phyloP scores from a whole-genome alignment of 768 basidiomycete genomes.

The Tricholoma bakamatsutake region DNA sequence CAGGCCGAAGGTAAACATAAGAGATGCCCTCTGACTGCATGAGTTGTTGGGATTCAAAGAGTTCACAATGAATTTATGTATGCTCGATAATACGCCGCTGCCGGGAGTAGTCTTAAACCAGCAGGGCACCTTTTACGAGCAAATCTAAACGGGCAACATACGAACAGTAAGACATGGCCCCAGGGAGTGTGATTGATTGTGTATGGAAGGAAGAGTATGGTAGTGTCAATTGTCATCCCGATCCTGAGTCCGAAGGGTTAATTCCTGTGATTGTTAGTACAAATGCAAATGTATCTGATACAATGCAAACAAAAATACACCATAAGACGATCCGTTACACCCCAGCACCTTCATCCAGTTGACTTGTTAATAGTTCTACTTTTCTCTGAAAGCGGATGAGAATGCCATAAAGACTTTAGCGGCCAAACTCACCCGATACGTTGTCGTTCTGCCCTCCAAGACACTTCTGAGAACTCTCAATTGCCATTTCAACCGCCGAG shows the following conservation, averaged over 20 bases:
- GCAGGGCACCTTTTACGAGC: slow-evolving; percentile 79
- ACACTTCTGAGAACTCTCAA: slow-evolving; percentile 54
- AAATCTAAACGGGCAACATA: slow-evolving; percentile 13
- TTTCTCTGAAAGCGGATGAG: slow-evolving; percentile 39
- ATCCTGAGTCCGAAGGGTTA: background rate
- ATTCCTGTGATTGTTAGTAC: slow-evolving; percentile 13
- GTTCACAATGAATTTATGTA: slow-evolving; percentile 31
- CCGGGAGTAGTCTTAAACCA: slow-evolving; percentile 54
- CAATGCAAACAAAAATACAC: slow-evolving; percentile 2
- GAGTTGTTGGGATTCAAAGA: background rate
- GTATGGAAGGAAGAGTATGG: background rate
- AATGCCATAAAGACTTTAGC: background rate
- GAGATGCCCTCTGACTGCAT: background rate
- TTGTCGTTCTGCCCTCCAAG: slow-evolving; percentile 60
- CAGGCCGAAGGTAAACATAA: background rate
- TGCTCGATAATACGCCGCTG: slow-evolving; percentile 77
- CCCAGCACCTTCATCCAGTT: slow-evolving; percentile 61
- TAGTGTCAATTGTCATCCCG: background rate
- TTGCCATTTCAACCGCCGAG: slow-evolving; percentile 65
- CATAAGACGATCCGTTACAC: slow-evolving; percentile 25
- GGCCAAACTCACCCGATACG: slow-evolving; percentile 50
- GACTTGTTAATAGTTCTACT: slow-evolving; percentile 52
- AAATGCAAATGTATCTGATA: slow-evolving; percentile 7
- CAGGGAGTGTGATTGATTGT: background rate
- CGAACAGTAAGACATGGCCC: background rate